phyloP scores from a whole-genome alignment of 1,284 basidiomycete species.

The Moniliophthora roreri region DNA sequence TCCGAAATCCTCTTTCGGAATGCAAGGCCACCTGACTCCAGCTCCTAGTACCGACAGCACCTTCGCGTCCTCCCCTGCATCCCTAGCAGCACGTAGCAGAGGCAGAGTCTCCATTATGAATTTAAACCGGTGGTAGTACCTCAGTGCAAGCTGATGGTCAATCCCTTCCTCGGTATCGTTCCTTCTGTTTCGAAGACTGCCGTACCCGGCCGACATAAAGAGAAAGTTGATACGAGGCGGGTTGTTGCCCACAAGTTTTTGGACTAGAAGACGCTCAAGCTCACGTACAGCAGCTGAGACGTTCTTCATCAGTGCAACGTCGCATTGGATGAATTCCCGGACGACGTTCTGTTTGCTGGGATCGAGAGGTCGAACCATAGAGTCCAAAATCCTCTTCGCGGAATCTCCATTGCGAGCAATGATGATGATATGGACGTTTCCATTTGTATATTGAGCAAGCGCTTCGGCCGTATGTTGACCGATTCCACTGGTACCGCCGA shows the following conservation, averaged over 20 bases:
- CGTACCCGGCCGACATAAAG: constrained; percentile 23
- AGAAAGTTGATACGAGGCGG: constrained; percentile 24
- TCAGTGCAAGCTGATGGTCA: constrained; percentile 20
- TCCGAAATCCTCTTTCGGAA: background rate
- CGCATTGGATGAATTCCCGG: constrained; percentile 24
- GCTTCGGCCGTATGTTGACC: constrained; percentile 5
- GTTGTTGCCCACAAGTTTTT: background rate
- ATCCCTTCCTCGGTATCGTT: constrained; percentile 27
- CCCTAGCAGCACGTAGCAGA: constrained; percentile 18
- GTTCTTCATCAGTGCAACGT: constrained; percentile 25
- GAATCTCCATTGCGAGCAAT: background rate
- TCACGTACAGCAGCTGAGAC: constrained; percentile 17
- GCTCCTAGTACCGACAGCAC: background rate
- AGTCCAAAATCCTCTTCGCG: background rate
- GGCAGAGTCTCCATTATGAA: constrained; percentile 23
- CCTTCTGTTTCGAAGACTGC: constrained; percentile 6
- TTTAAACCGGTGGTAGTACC: constrained; percentile 20
- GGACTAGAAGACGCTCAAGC: background rate
- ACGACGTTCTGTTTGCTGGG: background rate
- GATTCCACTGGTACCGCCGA: constrained; percentile 6
- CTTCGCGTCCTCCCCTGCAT: constrained; percentile 2
- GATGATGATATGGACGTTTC: constrained; percentile 8
- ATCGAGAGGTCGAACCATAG: background rate
- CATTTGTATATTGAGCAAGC: background rate
- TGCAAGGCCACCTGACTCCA: background rate